Percentiles rank a stretch among this genome's conserved stretches.
Conservation (phyloP, 2,329 filamentous ascomycete species). For the Trichoderma afroharzianum region DNA sequence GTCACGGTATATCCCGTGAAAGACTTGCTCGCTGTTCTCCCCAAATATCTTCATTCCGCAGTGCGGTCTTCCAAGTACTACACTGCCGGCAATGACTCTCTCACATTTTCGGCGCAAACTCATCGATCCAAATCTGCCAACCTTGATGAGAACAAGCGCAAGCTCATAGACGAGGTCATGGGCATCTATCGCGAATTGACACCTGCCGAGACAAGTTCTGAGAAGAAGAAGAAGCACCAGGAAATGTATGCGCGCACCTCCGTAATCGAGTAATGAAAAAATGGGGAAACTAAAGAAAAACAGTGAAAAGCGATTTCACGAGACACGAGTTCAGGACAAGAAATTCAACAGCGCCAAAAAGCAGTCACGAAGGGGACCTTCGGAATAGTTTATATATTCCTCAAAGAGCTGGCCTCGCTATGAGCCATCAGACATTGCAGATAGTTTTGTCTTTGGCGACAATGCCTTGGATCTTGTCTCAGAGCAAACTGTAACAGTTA, state of each 20-base stretch:
- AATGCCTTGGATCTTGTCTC: background rate
- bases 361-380: constrained; percentile 39
- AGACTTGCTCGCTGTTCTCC: constrained; percentile 45
- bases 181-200: constrained; percentile 46
- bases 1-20: constrained; percentile 49
- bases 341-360: constrained; percentile 51
- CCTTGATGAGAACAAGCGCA: constrained; percentile 48
- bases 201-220: constrained; percentile 43
- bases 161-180: constrained; percentile 46
- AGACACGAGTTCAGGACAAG: constrained; percentile 44
- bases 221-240: constrained; percentile 48
- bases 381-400: constrained; percentile 11
- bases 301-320: constrained; percentile 47
- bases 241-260: constrained; percentile 38
- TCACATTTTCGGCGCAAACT: constrained; percentile 54
- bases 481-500: background rate
- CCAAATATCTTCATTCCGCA: constrained; percentile 44
- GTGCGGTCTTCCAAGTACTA: constrained; percentile 55
- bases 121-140: constrained; percentile 52
- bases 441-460: background rate
- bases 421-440: background rate
- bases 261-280: background rate
- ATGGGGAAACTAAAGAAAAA: background rate
- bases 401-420: background rate
- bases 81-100: constrained; percentile 46